phyloP scores from a whole-genome alignment of 257 asterid species.

The Nicotiana otophora region DNA sequence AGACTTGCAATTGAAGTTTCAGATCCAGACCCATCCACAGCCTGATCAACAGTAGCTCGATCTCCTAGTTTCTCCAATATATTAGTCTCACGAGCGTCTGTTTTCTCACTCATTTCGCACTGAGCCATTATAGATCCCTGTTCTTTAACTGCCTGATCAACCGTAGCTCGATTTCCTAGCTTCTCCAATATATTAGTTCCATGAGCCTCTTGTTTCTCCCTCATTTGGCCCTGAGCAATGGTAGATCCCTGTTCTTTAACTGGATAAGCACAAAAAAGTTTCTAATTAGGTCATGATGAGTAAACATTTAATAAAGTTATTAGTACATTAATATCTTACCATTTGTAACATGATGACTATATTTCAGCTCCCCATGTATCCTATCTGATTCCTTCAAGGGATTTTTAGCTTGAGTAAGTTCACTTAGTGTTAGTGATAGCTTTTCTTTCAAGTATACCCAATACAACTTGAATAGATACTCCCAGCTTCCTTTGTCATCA shows the following conservation, averaged over 20 bases:
- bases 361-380: conserved; percentile 11
- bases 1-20: conserved; percentile 34
- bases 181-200: conserved; percentile 2
- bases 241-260: conserved; percentile 34
- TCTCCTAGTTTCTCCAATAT: not conserved
- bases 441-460: conserved; percentile 63
- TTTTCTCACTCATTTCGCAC: not conserved
- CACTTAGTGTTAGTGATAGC: conserved; percentile 51
- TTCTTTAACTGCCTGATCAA: conserved; percentile 34
- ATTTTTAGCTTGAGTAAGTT: conserved; percentile 58
- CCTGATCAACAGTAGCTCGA: conserved; percentile 18
- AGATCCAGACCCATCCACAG: conserved; percentile 38
- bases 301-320: not conserved
- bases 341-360: conserved; percentile 18
- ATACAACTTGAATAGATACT: conserved; percentile 81
- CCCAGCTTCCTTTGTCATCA: conserved; percentile 85
- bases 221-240: not conserved
- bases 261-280: not conserved
- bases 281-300: not conserved
- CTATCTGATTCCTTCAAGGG: conserved; percentile 38
- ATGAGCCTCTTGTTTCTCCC: conserved; percentile 1
- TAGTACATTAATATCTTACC: not conserved
- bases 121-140: conserved; percentile 19
- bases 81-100: conserved; percentile 3
- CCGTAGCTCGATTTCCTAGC: not conserved